Conservation (phyloP, 1,284 basidiomycete species). For the Cerioporus squamosus region DNA sequence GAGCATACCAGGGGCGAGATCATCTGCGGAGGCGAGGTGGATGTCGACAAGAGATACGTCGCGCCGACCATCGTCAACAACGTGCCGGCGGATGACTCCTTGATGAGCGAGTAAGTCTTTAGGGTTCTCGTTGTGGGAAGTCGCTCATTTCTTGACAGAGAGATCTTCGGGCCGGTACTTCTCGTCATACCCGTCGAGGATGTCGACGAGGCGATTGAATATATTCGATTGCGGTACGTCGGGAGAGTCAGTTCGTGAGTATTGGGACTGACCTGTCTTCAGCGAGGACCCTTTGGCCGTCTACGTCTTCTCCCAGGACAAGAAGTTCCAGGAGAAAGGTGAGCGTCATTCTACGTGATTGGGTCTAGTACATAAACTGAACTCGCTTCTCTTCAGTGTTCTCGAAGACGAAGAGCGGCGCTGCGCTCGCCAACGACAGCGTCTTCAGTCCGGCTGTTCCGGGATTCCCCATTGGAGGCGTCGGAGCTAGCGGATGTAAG, state of each 20-base stretch:
- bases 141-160: slow-evolving; percentile 22
- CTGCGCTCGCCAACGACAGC: slow-evolving; percentile 68
- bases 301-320: slow-evolving; percentile 74
- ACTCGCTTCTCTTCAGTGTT: slow-evolving; percentile 49
- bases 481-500: slow-evolving; percentile 74
- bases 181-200: slow-evolving; percentile 77
- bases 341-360: not conserved
- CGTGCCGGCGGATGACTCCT: slow-evolving; percentile 63
- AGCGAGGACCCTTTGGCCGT: slow-evolving; percentile 79
- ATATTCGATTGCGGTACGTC: slow-evolving; percentile 42
- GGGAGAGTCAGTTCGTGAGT: no score
- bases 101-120: slow-evolving; percentile 74
- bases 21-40: slow-evolving; percentile 71
- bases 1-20: slow-evolving; percentile 74
- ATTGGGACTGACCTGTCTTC: not conserved
- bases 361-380: not conserved
- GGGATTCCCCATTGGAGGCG: slow-evolving; percentile 75
- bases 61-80: slow-evolving; percentile 72
- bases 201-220: slow-evolving; percentile 75
- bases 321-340: slow-evolving; percentile 67
- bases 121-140: no score
- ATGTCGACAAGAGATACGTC: slow-evolving; percentile 62
- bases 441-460: slow-evolving; percentile 60
- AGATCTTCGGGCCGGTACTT: slow-evolving; percentile 48
- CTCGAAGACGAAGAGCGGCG: slow-evolving; percentile 69